phyloP scores from a whole-genome alignment of 805 yeast genomes.

The Wickerhamiella siamensis region DNA sequence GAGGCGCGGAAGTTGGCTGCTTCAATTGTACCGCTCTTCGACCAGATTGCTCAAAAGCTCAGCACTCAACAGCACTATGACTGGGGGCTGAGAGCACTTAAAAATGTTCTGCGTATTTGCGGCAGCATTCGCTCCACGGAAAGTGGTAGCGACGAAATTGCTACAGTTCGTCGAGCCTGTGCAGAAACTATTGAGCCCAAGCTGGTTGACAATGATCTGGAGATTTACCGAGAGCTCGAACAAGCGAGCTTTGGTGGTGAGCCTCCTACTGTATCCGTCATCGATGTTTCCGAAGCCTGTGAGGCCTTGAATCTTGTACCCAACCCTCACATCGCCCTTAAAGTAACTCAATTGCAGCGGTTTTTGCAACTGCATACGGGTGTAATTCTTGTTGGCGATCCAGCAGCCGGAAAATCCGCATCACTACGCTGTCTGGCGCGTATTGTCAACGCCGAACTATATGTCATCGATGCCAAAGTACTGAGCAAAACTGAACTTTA shows the following conservation, averaged over 20 bases:
- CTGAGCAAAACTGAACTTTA: constrained; percentile 48
- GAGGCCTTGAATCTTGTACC: constrained; percentile 19
- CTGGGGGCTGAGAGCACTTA: constrained; percentile 76
- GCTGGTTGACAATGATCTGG: constrained; percentile 39
- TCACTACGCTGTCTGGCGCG: constrained; percentile 36
- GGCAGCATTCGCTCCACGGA: constrained; percentile 31
- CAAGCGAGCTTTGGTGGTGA: neutral
- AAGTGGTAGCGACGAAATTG: constrained; percentile 5
- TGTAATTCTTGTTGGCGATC: constrained; percentile 58
- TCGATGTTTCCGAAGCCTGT: constrained; percentile 19
- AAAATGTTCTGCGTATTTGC: constrained; percentile 47
- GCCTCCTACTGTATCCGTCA: neutral
- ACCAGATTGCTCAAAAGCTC: constrained; percentile 27
- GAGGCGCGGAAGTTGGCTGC: constrained; percentile 33
- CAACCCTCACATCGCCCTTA: constrained; percentile 16
- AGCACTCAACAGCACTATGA: constrained; percentile 66
- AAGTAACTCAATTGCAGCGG: constrained; percentile 46
- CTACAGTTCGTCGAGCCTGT: constrained; percentile 37
- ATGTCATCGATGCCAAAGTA: constrained; percentile 62
- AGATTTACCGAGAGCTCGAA: constrained; percentile 24
- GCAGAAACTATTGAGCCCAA: constrained; percentile 56
- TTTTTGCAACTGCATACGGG: constrained; percentile 59
- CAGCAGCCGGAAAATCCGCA: constrained; percentile 64
- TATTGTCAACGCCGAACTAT: constrained; percentile 26
- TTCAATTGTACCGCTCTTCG: constrained; percentile 42